Conservation (phyloP, 2,329 filamentous ascomycete species). For the Sarocladium oryzae region DNA sequence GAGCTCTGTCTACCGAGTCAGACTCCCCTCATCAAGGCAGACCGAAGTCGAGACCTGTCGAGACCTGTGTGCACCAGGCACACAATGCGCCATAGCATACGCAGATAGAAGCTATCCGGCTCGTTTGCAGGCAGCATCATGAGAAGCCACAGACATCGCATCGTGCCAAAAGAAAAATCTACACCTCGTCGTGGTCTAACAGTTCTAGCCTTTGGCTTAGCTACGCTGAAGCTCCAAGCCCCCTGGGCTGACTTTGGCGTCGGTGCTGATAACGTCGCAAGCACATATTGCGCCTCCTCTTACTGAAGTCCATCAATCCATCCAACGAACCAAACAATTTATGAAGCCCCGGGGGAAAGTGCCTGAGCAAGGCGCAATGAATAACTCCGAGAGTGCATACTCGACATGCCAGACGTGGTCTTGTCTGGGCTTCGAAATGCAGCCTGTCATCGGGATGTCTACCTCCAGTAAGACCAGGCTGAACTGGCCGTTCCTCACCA, state of each 20-base stretch:
- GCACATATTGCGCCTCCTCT: background rate
- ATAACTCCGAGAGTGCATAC: too few relatives aligned
- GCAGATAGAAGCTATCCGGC: too few relatives aligned
- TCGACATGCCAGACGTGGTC: too few relatives aligned
- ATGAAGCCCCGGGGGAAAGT: too few relatives aligned
- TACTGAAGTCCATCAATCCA: too few relatives aligned
- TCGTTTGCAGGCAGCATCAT: too few relatives aligned
- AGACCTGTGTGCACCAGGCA: too few relatives aligned
- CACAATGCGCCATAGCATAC: too few relatives aligned
- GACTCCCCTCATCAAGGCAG: background rate
- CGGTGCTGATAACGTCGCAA: background rate
- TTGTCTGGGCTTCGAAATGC: too few relatives aligned
- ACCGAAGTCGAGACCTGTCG: constrained; percentile 4
- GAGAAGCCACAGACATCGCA: background rate
- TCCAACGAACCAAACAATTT: too few relatives aligned
- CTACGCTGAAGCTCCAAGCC: background rate
- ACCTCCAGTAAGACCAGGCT: background rate
- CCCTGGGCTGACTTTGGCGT: background rate
- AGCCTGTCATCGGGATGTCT: too few relatives aligned
- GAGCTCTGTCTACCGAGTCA: background rate
- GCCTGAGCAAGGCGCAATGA: too few relatives aligned
- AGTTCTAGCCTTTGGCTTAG: background rate
- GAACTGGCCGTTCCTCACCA: background rate
- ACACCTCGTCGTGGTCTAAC: background rate
- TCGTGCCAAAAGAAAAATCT: background rate